Evolutionary conservation across 768 basidiomycete genomes (phyloP).

Genomic region (Termitomyces sp.): DNA sequence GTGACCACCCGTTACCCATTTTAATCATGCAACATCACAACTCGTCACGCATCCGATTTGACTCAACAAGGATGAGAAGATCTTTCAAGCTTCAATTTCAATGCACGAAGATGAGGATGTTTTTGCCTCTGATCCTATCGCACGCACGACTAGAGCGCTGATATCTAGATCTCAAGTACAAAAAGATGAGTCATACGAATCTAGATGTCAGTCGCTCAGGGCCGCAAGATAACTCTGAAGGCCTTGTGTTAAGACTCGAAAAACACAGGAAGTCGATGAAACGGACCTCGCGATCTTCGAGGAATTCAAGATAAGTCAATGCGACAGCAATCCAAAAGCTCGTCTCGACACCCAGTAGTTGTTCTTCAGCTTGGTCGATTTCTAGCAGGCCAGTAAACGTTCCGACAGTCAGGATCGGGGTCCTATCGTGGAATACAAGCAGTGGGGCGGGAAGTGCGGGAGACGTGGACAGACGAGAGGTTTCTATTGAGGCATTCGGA

Average conservation of each 20-base stretch:
- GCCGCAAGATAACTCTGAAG: slow-evolving; percentile 57
- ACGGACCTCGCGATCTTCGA: slow-evolving; percentile 73
- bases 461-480: slow-evolving; percentile 9
- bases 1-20: slow-evolving; percentile 2
- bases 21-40: background rate
- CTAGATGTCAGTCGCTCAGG: slow-evolving; percentile 30
- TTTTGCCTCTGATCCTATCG: too few relatives aligned
- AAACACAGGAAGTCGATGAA: background rate
- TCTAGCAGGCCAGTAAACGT: slow-evolving; percentile 60
- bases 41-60: background rate
- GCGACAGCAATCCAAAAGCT: slow-evolving; percentile 77
- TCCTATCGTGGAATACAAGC: slow-evolving; percentile 66
- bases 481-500: slow-evolving; percentile 13
- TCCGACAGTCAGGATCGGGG: slow-evolving; percentile 55
- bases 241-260: background rate
- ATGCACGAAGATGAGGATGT: too few relatives aligned
- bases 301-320: slow-evolving; percentile 70
- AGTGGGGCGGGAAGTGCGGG: slow-evolving; percentile 30
- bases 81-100: too few relatives aligned
- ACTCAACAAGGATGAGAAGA: too few relatives aligned
- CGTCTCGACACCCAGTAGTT: slow-evolving; percentile 60
- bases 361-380: slow-evolving; percentile 50
- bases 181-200: too few relatives aligned
- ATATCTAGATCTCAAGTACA: background rate
- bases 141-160: too few relatives aligned